Percentiles rank a stretch among this genome's conserved stretches.
These are phyloP conservation scores for Flaveria linearis DNA, from an alignment of 129 eudicot species.

Conservation along the genomic window DNA sequence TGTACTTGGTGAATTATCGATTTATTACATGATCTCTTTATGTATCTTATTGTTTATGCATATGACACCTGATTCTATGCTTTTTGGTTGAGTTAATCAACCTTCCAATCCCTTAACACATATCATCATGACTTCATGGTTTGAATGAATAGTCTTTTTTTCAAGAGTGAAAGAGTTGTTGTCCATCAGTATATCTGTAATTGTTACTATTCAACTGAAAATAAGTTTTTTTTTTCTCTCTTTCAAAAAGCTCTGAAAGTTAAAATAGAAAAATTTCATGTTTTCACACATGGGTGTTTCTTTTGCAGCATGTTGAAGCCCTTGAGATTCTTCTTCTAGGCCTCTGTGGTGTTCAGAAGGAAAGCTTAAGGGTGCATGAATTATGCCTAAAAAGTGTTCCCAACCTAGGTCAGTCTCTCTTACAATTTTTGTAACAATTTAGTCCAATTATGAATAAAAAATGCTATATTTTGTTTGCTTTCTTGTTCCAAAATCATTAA, in stretches of 20 bases:
- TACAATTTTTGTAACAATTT: neutral
- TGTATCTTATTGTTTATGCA: conserved; percentile 6
- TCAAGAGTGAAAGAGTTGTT: neutral
- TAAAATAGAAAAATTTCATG: neutral
- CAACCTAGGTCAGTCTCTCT: conserved; percentile 57
- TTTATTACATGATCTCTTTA: neutral
- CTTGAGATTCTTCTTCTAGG: conserved; percentile 98
- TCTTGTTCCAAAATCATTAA: conserved; percentile 7
- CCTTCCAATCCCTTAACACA: neutral
- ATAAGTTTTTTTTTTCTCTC: neutral
- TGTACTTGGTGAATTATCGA: neutral
- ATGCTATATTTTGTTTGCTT: neutral
- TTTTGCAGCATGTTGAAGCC: conserved; percentile 91
- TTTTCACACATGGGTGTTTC: conserved; percentile 8
- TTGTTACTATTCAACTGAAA: conserved; percentile 13
- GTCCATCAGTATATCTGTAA: conserved; percentile 12
- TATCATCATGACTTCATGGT: too few relatives aligned
- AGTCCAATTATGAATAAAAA: neutral
- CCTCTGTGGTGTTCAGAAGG: conserved; percentile 77
- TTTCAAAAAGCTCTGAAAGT: neutral
- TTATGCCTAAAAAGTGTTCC: conserved; percentile 83
- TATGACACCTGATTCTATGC: neutral
- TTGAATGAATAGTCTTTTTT: neutral
- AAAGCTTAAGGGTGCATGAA: conserved; percentile 74
- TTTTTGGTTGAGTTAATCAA: neutral